Percentiles rank a stretch among this genome's conserved stretches.
Conservation (phyloP, 2,329 filamentous ascomycete species). For the Scedosporium apiospermum region DNA sequence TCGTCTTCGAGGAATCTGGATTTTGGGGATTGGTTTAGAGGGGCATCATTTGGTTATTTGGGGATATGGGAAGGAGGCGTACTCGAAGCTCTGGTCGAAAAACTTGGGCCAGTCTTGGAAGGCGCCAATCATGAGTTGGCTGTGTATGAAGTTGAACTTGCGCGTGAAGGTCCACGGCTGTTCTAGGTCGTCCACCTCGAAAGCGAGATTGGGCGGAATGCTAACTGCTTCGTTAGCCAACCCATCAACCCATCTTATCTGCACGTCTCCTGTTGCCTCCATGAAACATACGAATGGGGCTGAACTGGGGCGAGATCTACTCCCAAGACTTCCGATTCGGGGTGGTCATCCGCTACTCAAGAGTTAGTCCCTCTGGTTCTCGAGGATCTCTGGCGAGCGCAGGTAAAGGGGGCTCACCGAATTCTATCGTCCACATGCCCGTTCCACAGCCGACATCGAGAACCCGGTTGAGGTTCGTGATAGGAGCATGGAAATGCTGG, state of each 20-base stretch:
- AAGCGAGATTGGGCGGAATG: slow-evolving; percentile 38
- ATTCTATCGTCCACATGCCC: slow-evolving; percentile 32
- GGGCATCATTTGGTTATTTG: background rate
- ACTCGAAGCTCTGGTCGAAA: slow-evolving; percentile 13
- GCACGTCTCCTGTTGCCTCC: slow-evolving; percentile 1
- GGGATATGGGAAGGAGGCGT: background rate
- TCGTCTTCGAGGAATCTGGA: slow-evolving; percentile 19
- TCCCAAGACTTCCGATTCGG: slow-evolving; percentile 21
- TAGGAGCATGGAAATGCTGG: slow-evolving; percentile 8
- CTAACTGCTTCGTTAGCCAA: slow-evolving; percentile 10
- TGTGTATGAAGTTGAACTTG: slow-evolving; percentile 30
- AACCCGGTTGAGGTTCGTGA: slow-evolving; percentile 12
- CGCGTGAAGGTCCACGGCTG: slow-evolving; percentile 26
- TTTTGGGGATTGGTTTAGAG: too few relatives aligned
- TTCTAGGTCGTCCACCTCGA: slow-evolving; percentile 33
- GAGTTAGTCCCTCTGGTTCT: background rate
- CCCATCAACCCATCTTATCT: too few relatives aligned
- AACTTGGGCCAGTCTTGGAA: slow-evolving; percentile 19
- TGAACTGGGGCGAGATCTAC: slow-evolving; percentile 33
- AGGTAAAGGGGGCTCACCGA: background rate
- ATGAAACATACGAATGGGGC: slow-evolving; percentile 19
- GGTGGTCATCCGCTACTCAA: slow-evolving; percentile 1
- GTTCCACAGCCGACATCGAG: slow-evolving; percentile 42
- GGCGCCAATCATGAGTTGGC: slow-evolving; percentile 26
- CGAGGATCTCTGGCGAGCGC: too few relatives aligned